phyloP scores from a whole-genome alignment of 768 basidiomycete species.

The Leccinum truebloodii region DNA sequence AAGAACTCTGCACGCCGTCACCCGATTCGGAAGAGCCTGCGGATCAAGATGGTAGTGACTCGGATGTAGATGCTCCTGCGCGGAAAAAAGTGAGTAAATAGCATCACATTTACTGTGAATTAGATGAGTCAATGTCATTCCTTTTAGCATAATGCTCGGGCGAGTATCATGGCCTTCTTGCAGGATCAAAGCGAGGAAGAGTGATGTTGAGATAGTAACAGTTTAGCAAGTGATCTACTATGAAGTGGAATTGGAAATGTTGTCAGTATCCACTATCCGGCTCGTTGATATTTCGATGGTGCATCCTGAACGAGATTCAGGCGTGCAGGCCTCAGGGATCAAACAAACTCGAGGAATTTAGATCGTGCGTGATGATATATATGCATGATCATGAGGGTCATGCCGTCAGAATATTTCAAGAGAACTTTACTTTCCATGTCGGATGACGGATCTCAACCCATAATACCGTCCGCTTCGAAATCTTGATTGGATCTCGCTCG shows the following conservation, averaged over 20 bases:
- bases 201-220: slow-evolving; percentile 3
- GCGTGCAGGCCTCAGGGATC: slow-evolving; percentile 45
- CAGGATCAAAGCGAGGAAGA: slow-evolving; percentile 69
- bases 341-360: slow-evolving; percentile 71
- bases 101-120: not conserved
- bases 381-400: too few species aligned
- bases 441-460: too few species aligned
- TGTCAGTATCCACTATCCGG: too few species aligned
- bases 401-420: too few species aligned
- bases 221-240: too few species aligned
- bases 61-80: slow-evolving; percentile 30
- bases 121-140: not conserved
- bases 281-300: too few species aligned
- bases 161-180: slow-evolving; percentile 72
- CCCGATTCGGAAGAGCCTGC: slow-evolving; percentile 28
- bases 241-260: too few species aligned
- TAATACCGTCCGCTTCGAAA: too few species aligned
- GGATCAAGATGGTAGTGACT: slow-evolving; percentile 34
- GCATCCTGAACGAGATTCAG: slow-evolving; percentile 70
- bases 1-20: slow-evolving; percentile 8
- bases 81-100: slow-evolving; percentile 44
- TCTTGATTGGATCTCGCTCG: too few species aligned
- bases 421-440: too few species aligned
- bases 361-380: slow-evolving; percentile 59
- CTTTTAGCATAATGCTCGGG: slow-evolving; percentile 45